Conservation (phyloP, 2,329 filamentous ascomycete genomes). For the Colletotrichum sublineola region DNA sequence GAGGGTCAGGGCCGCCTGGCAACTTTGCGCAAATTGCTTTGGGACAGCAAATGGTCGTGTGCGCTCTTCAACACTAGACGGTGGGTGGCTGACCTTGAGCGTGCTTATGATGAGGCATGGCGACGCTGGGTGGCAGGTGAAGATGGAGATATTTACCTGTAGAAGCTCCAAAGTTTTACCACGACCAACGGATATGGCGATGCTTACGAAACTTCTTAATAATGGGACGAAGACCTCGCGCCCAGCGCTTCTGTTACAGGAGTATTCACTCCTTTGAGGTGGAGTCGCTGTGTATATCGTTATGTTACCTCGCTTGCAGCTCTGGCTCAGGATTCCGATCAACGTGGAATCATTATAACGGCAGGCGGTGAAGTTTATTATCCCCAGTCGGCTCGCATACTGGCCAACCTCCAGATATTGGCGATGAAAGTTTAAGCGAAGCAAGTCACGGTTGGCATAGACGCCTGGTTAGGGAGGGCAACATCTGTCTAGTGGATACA, state of each 20-base stretch:
- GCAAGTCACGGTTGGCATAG: conserved; percentile 10
- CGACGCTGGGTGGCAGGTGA: conserved; percentile 85
- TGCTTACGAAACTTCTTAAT: neutral
- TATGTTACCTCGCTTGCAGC: neutral
- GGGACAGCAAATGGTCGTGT: conserved; percentile 86
- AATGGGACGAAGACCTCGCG: conserved; percentile 4
- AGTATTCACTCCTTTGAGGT: neutral
- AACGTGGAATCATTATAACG: too few species aligned
- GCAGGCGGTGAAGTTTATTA: neutral
- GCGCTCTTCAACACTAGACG: conserved; percentile 90
- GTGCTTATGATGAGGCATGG: conserved; percentile 92
- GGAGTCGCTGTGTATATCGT: neutral
- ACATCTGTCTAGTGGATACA: neutral
- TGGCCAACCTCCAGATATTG: neutral
- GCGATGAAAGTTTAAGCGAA: conserved; percentile 7
- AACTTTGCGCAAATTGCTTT: conserved; percentile 84
- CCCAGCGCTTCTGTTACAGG: neutral
- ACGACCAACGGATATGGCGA: neutral
- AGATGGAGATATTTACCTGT: conserved; percentile 93
- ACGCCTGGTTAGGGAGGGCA: neutral
- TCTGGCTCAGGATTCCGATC: neutral
- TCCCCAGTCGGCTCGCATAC: neutral
- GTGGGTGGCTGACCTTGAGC: conserved; percentile 92
- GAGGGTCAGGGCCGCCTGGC: conserved; percentile 77
- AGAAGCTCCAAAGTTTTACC: conserved; percentile 1